A percentile compares a stretch with the other conserved stretches of the same genome.
Conservation (phyloP, 495 filamentous ascomycete genomes). For the Venustampulla echinocandica region DNA sequence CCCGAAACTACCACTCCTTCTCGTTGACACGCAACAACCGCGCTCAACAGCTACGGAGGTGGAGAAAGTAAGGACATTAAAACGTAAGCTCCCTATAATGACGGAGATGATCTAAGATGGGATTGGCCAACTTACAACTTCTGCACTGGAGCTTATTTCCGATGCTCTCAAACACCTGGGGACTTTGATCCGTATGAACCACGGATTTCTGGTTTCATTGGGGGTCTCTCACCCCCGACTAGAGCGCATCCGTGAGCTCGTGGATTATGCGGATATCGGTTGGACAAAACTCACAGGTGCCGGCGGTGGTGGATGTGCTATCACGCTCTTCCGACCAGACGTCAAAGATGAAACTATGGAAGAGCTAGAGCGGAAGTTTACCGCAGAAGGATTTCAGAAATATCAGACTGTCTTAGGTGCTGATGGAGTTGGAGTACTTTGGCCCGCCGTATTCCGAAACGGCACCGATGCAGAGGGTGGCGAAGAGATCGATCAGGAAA, state of each 20-base stretch:
- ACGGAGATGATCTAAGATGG: constrained; percentile 70
- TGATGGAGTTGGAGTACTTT: constrained; percentile 86
- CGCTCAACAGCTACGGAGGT: constrained; percentile 80
- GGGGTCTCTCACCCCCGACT: constrained; percentile 91
- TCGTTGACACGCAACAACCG: constrained; percentile 77
- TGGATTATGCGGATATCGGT: constrained; percentile 78
- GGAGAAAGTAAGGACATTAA: constrained; percentile 70
- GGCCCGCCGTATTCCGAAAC: constrained; percentile 76
- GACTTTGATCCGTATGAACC: constrained; percentile 83
- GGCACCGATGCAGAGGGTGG: constrained; percentile 58
- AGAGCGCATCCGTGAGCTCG: constrained; percentile 87
- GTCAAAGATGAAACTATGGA: constrained; percentile 40
- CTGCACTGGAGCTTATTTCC: constrained; percentile 60
- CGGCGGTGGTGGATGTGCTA: constrained; percentile 89
- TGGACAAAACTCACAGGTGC: constrained; percentile 97
- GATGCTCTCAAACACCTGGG: constrained; percentile 60
- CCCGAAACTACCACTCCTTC: constrained; percentile 78
- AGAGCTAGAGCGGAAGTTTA: constrained; percentile 56
- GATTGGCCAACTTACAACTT: constrained; percentile 71
- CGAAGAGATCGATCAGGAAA: constrained; percentile 86
- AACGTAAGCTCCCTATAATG: constrained; percentile 57
- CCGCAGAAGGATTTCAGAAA: constrained; percentile 66
- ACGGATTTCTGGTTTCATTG: constrained; percentile 83
- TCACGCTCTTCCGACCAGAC: constrained; percentile 70
- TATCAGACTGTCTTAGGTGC: constrained; percentile 85